Percentiles rank a stretch among this genome's conserved stretches.
Evolutionary conservation across 805 yeast genomes (phyloP).

Genomic region (Cyberlindnera veronae): DNA sequence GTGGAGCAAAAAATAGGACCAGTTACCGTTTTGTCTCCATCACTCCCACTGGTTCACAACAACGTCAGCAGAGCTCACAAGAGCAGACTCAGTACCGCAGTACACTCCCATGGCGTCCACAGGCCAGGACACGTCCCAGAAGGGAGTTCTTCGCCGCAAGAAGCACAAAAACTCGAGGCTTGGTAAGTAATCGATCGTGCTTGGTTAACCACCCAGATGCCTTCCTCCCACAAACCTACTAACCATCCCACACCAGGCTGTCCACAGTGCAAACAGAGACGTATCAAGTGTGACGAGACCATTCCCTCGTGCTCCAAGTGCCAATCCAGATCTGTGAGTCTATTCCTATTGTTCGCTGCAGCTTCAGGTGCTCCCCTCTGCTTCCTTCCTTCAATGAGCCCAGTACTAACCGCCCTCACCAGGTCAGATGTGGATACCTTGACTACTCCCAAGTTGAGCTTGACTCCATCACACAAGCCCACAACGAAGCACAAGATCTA

Average conservation of each 20-base stretch:
- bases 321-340: constrained; percentile 18
- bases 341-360: background rate
- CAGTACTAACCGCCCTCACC: background rate
- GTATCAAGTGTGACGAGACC: constrained; percentile 60
- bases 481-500: background rate
- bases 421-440: background rate
- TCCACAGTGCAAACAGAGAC: constrained; percentile 55
- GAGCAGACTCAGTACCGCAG: too few species aligned
- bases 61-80: too few species aligned
- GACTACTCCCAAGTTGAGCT: background rate
- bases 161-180: constrained; percentile 1
- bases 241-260: constrained; percentile 44
- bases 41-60: too few species aligned
- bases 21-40: too few species aligned
- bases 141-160: too few species aligned
- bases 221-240: background rate
- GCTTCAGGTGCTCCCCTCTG: background rate
- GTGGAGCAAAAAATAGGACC: too few species aligned
- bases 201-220: too few species aligned
- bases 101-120: too few species aligned
- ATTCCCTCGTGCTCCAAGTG: constrained; percentile 56
- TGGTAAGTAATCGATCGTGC: too few species aligned
- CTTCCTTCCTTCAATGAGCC: too few species aligned
- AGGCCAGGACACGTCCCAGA: too few species aligned
- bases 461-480: background rate